These are phyloP conservation scores for Bretziella fagacearum DNA, from an alignment of 2,329 filamentous ascomycete genomes.

Conservation along the genomic window DNA sequence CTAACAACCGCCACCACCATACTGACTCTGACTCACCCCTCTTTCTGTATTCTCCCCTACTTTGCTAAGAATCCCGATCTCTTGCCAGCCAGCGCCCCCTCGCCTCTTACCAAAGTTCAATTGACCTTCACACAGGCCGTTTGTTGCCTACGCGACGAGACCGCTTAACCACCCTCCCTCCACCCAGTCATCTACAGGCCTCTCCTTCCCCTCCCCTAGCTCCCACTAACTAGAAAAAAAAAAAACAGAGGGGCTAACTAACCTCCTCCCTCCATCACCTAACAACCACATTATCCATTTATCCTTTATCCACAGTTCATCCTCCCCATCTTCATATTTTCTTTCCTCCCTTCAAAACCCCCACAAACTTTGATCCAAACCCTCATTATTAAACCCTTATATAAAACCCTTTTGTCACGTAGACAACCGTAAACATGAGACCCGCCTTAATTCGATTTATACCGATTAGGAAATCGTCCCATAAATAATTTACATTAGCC, in stretches of 20 bases:
- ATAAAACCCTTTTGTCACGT: too few species aligned
- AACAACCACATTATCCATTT: too few species aligned
- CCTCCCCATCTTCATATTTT: background rate
- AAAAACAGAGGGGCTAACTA: too few species aligned
- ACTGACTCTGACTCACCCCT: too few species aligned
- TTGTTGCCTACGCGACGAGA: background rate
- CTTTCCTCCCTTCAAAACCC: background rate
- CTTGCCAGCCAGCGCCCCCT: too few species aligned
- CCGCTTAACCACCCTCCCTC: background rate
- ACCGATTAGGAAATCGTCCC: conserved; percentile 5
- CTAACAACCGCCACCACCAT: too few species aligned
- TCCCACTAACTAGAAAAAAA: too few species aligned
- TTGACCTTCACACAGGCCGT: background rate
- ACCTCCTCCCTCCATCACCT: too few species aligned
- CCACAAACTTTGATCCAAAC: background rate
- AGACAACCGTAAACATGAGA: background rate
- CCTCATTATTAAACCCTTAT: too few species aligned
- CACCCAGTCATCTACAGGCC: background rate
- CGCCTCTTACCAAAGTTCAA: background rate
- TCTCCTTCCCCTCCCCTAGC: background rate
- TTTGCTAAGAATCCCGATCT: too few species aligned
- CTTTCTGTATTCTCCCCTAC: too few species aligned
- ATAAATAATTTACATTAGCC: background rate
- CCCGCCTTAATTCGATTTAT: background rate
- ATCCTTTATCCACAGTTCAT: background rate